Conservation (phyloP, 371 early-diverging fungal species). For the Syncephalastrum racemosum region DNA sequence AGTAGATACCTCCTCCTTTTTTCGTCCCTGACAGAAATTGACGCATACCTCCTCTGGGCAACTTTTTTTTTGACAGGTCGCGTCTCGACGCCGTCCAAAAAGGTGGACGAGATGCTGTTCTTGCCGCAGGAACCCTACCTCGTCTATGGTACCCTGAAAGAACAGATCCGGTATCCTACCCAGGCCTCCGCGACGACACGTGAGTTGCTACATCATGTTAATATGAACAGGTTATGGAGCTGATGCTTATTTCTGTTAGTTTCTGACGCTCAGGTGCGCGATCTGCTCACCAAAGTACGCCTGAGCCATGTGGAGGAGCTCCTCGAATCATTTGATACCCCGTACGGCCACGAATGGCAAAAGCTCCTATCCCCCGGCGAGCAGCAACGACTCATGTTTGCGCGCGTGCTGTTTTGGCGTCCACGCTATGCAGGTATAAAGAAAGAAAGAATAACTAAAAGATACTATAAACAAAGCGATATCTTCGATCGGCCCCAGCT, state of each 20-base stretch:
- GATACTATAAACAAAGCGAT: no score
- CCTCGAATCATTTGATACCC: constrained; percentile 50
- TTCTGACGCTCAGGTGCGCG: constrained; percentile 49
- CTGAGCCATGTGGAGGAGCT: constrained; percentile 51
- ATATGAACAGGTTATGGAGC: neutral
- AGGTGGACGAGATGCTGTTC: constrained; percentile 49
- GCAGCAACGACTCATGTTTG: constrained; percentile 71
- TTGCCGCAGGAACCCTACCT: constrained; percentile 73
- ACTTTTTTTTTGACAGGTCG: neutral
- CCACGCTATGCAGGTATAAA: constrained; percentile 71
- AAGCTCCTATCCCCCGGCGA: constrained; percentile 79
- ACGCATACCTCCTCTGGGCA: no score
- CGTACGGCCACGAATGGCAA: constrained; percentile 62
- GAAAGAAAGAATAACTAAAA: neutral
- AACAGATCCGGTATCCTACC: constrained; percentile 65
- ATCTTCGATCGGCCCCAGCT: neutral
- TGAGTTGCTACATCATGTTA: constrained; percentile 10
- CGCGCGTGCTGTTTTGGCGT: constrained; percentile 63
- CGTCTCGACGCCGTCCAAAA: neutral
- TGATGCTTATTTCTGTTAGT: constrained; percentile 20
- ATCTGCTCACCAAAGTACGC: constrained; percentile 47
- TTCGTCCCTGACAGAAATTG: no score
- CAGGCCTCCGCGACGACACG: constrained; percentile 26
- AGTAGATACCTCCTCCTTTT: no score
- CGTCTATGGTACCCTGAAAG: constrained; percentile 66